Evolutionary conservation across 2,329 filamentous ascomycete species (phyloP).

Genomic region (Aspergillus sp.): DNA sequence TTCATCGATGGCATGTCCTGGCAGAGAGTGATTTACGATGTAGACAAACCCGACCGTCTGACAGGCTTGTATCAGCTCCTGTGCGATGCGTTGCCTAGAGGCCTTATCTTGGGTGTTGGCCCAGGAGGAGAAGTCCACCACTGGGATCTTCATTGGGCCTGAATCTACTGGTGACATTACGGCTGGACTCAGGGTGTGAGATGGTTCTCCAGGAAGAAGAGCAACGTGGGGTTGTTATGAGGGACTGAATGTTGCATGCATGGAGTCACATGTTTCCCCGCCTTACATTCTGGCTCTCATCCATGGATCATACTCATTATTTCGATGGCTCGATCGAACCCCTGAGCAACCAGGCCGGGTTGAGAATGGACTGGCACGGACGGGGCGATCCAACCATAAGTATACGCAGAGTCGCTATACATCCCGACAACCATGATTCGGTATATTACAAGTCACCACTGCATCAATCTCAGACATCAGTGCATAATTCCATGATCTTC

Average conservation of each 20-base stretch:
- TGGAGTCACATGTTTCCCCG: too few species aligned
- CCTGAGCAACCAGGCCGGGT: too few species aligned
- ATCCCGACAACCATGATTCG: neutral
- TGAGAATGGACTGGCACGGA: too few species aligned
- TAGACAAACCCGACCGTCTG: constrained; percentile 50
- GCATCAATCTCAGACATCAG: too few species aligned
- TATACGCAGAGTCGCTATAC: too few species aligned
- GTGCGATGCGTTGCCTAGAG: constrained; percentile 33
- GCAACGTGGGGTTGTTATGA: neutral
- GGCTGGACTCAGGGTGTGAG: neutral
- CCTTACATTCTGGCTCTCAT: too few species aligned
- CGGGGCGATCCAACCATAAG: neutral
- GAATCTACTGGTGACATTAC: neutral
- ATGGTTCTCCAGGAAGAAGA: neutral
- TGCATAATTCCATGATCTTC: too few species aligned
- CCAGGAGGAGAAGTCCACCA: constrained; percentile 42
- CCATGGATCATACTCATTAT: too few species aligned
- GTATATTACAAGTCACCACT: neutral
- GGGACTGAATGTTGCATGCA: neutral
- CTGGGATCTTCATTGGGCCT: constrained; percentile 31
- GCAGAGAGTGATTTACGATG: constrained; percentile 49
- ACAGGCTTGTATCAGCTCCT: constrained; percentile 43
- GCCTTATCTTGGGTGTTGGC: constrained; percentile 24
- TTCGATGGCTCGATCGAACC: too few species aligned
- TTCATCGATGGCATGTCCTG: constrained; percentile 37